A percentile compares a stretch with the other conserved stretches of the same genome.
Evolutionary conservation across 2,329 filamentous ascomycete genomes (phyloP).

Genomic region (Biscogniauxia mediterranea): DNA sequence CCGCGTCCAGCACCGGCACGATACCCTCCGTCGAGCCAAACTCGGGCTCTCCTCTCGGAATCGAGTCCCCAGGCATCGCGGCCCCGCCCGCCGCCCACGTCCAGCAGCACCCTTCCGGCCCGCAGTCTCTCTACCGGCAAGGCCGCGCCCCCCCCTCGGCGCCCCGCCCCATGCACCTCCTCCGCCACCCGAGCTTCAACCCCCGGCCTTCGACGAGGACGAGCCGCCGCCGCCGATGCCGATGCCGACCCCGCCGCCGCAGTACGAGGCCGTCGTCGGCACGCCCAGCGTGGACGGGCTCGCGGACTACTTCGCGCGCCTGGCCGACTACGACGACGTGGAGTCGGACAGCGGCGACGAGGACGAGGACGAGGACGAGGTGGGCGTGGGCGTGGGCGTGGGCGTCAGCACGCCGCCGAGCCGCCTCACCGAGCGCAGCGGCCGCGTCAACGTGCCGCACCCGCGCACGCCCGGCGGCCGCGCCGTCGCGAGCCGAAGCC

Average conservation of each 20-base stretch:
- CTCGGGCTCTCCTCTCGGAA: slow-evolving; percentile 12
- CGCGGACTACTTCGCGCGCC: slow-evolving; percentile 82
- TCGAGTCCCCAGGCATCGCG: slow-evolving; percentile 34
- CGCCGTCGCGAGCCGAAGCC: slow-evolving; percentile 53
- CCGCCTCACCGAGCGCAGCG: slow-evolving; percentile 49
- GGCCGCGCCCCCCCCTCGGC: slow-evolving; percentile 24
- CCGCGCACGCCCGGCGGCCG: slow-evolving; percentile 54
- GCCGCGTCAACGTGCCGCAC: slow-evolving; percentile 57
- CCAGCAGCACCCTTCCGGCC: slow-evolving; percentile 30
- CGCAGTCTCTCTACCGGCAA: slow-evolving; percentile 28
- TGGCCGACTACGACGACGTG: slow-evolving; percentile 66
- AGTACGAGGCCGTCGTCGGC: slow-evolving; percentile 77
- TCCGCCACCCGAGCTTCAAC: slow-evolving; percentile 82
- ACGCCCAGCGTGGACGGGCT: slow-evolving; percentile 65
- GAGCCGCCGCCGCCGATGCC: slow-evolving; percentile 67
- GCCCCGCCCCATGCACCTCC: slow-evolving; percentile 76
- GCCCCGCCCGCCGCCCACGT: slow-evolving; percentile 59
- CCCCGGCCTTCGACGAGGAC: slow-evolving; percentile 86
- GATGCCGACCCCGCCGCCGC: slow-evolving; percentile 71
- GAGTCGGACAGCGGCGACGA: slow-evolving; percentile 36
- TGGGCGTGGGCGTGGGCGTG: slow-evolving; percentile 4
- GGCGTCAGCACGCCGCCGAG: slow-evolving; percentile 30
- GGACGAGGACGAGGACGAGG: slow-evolving; percentile 11
- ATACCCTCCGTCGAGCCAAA: slow-evolving; percentile 40
- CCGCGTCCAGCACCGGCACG: slow-evolving; percentile 59